These are phyloP conservation scores for Metarhizium anisopliae DNA, from an alignment of 2,329 filamentous ascomycete species.

Conservation along the genomic window DNA sequence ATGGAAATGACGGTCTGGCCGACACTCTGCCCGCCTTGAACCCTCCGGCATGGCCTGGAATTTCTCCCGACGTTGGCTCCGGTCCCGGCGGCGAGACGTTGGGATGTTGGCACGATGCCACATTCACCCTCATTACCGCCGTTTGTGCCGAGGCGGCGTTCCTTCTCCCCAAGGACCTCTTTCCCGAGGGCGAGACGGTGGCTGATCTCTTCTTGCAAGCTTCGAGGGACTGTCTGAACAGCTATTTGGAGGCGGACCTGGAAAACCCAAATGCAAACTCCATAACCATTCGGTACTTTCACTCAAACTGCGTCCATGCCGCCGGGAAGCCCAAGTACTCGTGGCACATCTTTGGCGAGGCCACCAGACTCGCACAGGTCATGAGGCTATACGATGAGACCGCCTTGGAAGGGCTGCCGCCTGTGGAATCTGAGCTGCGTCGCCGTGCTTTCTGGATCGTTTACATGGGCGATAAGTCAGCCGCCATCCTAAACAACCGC, in stretches of 20 bases:
- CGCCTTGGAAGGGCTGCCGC: slow-evolving; percentile 23
- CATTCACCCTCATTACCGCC: slow-evolving; percentile 33
- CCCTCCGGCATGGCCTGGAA: slow-evolving; percentile 2
- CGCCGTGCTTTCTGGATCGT: slow-evolving; percentile 29
- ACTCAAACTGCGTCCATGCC: slow-evolving; percentile 35
- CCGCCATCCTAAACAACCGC: slow-evolving; percentile 28
- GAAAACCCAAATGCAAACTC: slow-evolving; percentile 33
- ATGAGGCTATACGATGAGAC: slow-evolving; percentile 34
- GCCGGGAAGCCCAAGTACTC: slow-evolving; percentile 32
- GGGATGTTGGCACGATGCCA: slow-evolving; percentile 24
- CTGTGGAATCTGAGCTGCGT: slow-evolving; percentile 28
- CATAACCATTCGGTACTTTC: slow-evolving; percentile 33
- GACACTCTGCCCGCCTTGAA: slow-evolving; percentile 1
- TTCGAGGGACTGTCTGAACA: slow-evolving; percentile 27
- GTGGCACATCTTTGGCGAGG: slow-evolving; percentile 37
- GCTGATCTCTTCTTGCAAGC: slow-evolving; percentile 29
- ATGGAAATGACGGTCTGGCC: background rate
- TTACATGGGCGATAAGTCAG: slow-evolving; percentile 31
- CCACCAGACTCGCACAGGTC: slow-evolving; percentile 29
- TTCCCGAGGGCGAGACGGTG: slow-evolving; percentile 27
- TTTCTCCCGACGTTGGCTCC: background rate
- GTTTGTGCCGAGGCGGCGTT: slow-evolving; percentile 33
- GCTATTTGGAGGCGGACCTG: slow-evolving; percentile 31
- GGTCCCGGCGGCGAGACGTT: background rate
- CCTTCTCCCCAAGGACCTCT: slow-evolving; percentile 28